Percentiles rank a stretch among this genome's conserved stretches.
phyloP scores from a whole-genome alignment of 2,329 filamentous ascomycete species.

The Calonectria pseudoreteaudii region DNA sequence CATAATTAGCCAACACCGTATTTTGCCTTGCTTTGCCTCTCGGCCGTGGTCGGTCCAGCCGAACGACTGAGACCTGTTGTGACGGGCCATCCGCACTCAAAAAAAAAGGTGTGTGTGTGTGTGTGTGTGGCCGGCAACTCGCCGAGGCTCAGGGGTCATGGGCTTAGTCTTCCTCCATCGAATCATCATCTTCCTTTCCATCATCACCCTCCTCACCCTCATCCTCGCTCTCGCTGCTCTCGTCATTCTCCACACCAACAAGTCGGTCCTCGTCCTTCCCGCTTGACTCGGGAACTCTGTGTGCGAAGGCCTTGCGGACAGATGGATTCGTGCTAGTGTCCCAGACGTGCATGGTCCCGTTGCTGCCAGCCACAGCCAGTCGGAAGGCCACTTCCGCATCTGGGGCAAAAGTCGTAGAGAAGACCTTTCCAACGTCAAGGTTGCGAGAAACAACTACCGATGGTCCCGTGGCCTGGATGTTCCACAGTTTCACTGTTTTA shows the following conservation, averaged over 20 bases:
- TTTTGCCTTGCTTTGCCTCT: neutral
- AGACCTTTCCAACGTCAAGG: slow-evolving; percentile 93
- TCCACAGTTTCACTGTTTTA: slow-evolving; percentile 97
- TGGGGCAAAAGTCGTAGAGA: slow-evolving; percentile 89
- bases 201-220: slow-evolving; percentile 64
- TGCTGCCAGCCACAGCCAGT: slow-evolving; percentile 92
- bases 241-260: slow-evolving; percentile 77
- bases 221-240: slow-evolving; percentile 75
- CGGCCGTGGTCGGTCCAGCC: neutral
- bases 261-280: slow-evolving; percentile 79
- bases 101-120: neutral
- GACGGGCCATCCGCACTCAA: neutral
- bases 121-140: slow-evolving; percentile 13
- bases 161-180: slow-evolving; percentile 68
- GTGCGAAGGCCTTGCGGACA: slow-evolving; percentile 85
- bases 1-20: neutral
- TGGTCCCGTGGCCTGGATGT: slow-evolving; percentile 82
- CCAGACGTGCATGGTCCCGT: slow-evolving; percentile 93
- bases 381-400: slow-evolving; percentile 93
- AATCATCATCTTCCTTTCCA: slow-evolving; percentile 59
- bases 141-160: slow-evolving; percentile 11
- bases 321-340: slow-evolving; percentile 93
- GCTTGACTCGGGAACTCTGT: slow-evolving; percentile 68
- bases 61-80: slow-evolving; percentile 20
- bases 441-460: slow-evolving; percentile 93